Conservation (phyloP, 768 basidiomycete genomes). For the Hygrophoropsis aurantiaca region DNA sequence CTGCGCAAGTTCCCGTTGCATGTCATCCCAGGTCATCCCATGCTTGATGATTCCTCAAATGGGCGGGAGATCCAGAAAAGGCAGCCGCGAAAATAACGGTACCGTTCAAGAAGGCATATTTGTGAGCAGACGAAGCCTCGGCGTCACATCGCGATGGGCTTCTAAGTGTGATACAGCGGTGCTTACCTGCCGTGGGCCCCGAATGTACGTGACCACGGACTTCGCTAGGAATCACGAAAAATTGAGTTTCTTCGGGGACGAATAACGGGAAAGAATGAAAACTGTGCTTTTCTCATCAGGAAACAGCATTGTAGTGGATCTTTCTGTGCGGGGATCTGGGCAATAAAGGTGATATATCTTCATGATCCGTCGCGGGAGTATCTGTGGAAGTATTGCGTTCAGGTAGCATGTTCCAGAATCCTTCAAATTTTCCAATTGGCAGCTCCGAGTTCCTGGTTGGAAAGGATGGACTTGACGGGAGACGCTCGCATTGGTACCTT, state of each 20-base stretch:
- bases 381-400: too few species aligned
- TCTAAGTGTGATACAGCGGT: constrained; percentile 2
- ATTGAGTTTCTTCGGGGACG: background rate
- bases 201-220: background rate
- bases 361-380: too few species aligned
- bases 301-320: too few species aligned
- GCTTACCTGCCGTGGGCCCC: background rate
- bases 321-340: too few species aligned
- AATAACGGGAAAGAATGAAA: background rate
- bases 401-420: too few species aligned
- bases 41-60: constrained; percentile 10
- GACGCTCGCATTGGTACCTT: too few species aligned
- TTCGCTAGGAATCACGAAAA: background rate
- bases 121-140: constrained; percentile 3
- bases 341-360: too few species aligned
- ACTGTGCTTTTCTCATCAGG: too few species aligned
- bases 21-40: constrained; percentile 7
- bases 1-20: background rate
- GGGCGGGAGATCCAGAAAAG: constrained; percentile 2
- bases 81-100: constrained; percentile 23
- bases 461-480: too few species aligned
- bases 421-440: too few species aligned
- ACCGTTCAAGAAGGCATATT: background rate
- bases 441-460: too few species aligned
- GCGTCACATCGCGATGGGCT: constrained; percentile 2